Evolutionary conservation across 2,329 filamentous ascomycete species (phyloP).

Genomic region (Pseudocercospora cruenta): DNA sequence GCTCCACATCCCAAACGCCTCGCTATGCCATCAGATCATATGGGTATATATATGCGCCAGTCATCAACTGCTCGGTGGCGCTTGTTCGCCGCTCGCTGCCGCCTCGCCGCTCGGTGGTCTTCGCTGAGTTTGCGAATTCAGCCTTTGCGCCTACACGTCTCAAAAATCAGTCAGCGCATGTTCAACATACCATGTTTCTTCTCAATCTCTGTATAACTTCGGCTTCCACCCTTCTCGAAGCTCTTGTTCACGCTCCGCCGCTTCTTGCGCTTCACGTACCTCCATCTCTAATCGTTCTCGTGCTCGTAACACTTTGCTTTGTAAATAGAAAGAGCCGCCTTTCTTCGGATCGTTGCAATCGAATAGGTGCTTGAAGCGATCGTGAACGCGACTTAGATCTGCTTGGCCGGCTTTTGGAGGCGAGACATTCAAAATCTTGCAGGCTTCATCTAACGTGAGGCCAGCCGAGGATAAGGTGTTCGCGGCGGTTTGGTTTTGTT

Average conservation of each 20-base stretch:
- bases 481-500: conserved; percentile 40
- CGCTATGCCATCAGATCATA: conserved; percentile 33
- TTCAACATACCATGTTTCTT: conserved; percentile 15
- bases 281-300: conserved; percentile 91
- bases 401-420: conserved; percentile 77
- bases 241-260: conserved; percentile 75
- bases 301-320: conserved; percentile 93
- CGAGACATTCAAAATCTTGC: conserved; percentile 94
- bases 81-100: conserved; percentile 15
- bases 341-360: conserved; percentile 94
- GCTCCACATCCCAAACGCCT: conserved; percentile 26
- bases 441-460: conserved; percentile 93
- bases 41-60: conserved; percentile 14
- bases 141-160: conserved; percentile 34
- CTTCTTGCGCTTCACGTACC: conserved; percentile 71
- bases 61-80: conserved; percentile 24
- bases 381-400: conserved; percentile 77
- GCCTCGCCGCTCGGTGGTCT: conserved; percentile 19
- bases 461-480: conserved; percentile 67
- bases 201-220: conserved; percentile 85
- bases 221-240: conserved; percentile 87
- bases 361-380: conserved; percentile 91
- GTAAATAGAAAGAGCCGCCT: conserved; percentile 95
- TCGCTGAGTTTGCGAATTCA: conserved; percentile 32
- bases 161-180: conserved; percentile 27